Evolutionary conservation across 2,329 filamentous ascomycete genomes (phyloP), one percentile per base, ranked within the genome.

Genomic region (Fusarium decemcellulare): DNA sequence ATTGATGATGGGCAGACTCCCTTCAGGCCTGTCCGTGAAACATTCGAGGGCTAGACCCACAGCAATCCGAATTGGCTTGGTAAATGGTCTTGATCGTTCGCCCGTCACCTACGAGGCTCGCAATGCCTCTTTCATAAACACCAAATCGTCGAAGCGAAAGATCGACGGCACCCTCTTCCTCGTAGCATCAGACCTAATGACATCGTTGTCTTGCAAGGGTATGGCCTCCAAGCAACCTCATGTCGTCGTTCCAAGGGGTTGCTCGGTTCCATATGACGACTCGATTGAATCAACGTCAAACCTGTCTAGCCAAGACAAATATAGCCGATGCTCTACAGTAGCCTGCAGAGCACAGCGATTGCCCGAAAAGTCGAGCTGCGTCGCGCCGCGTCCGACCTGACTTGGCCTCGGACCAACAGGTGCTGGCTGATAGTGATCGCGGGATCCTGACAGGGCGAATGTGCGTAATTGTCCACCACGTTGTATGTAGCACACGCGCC

Each of bases 341-440:
- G 65, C 63, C 53, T 73, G 67, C 60, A 67, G 60, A 69, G 57
- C 56, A 67, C 62, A 63, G 68, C 52, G 65, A 71, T 69, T 74
- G 64, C 75, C 75, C 46, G 61, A 76, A 76, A 48, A 59, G 75
- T 76, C 74, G 75, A 77, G 67, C 62, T 76, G 75, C 75, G 72
- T 76, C 68, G 69, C 68, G 72, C 70, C 66, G 68, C 73, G 68
- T 53, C 68, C 63, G 66, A 67, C 65, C 63, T 72, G 67, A 67
- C 60, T 65, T 69, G 65, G 59, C 61, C 63, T 61, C 63, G 62
- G 65, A 72, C 72, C 73, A 75, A 73, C 73, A 68, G 64, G 40
- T 74, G 68, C 66, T 72, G 64, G 63, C 60, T 67, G 67, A 74
- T 74, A 74, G 61, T 70, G 72, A 72, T 72, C 66, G 63, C 65